phyloP scores from a whole-genome alignment of 23 red algal genomes.

The Gracilariopsis chorda region DNA sequence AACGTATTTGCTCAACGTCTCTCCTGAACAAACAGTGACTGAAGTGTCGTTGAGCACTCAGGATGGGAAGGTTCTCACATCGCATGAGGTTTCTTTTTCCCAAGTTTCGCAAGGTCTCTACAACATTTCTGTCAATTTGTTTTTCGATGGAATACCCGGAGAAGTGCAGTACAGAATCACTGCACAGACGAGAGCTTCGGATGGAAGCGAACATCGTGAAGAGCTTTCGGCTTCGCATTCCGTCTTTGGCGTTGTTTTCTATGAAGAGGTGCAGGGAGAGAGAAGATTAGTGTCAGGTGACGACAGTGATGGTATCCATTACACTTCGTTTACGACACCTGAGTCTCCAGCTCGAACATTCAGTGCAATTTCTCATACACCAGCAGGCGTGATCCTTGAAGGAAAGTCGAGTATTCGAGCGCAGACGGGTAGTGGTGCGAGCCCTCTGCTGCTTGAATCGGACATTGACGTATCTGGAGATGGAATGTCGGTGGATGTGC shows the following conservation, averaged over 20 bases:
- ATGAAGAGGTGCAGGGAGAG: background rate
- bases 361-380: background rate
- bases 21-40: background rate
- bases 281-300: background rate
- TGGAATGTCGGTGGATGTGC: background rate
- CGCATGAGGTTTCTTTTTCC: background rate
- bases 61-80: background rate
- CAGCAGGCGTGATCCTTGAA: background rate
- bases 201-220: background rate
- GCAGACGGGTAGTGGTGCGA: background rate
- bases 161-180: background rate
- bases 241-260: background rate
- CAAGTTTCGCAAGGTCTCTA: background rate
- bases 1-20: background rate
- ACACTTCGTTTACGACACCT: background rate
- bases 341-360: background rate
- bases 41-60: background rate
- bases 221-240: background rate
- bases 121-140: background rate
- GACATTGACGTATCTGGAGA: background rate
- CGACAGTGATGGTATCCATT: background rate
- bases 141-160: background rate
- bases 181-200: background rate
- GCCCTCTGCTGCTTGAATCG: background rate
- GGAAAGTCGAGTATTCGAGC: background rate